Evolutionary conservation across 345 rosid species (phyloP).

Genomic region (Hirschfeldia incana): DNA sequence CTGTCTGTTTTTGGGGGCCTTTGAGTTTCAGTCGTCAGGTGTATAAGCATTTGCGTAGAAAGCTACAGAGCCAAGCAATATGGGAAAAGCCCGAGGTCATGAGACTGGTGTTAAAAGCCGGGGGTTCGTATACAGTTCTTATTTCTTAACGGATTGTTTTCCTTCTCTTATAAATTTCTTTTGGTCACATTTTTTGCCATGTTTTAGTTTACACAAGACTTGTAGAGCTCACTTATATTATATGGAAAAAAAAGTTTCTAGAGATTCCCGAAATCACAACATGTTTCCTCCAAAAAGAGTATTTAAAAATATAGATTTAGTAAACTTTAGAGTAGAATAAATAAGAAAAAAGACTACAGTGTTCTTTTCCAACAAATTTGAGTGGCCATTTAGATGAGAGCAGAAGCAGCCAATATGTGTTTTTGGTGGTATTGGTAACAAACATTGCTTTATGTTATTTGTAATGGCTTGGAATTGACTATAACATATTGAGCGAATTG

Average conservation of each 20-base stretch:
- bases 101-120: not conserved
- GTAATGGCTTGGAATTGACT: conserved; percentile 13
- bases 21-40: not conserved
- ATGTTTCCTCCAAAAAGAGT: conserved; percentile 1
- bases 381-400: conserved; percentile 33
- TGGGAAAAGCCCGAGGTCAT: conserved; percentile 4
- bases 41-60: conserved; percentile 1
- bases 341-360: conserved; percentile 3
- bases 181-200: not conserved
- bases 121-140: not conserved
- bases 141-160: not conserved
- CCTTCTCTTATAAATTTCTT: not conserved
- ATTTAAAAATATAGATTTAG: not conserved
- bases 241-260: not conserved
- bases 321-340: not conserved
- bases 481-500: conserved; percentile 29
- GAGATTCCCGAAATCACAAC: conserved; percentile 2
- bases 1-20: not conserved
- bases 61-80: conserved; percentile 6
- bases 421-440: conserved; percentile 26
- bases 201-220: not conserved
- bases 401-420: conserved; percentile 22
- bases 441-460: conserved; percentile 22
- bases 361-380: conserved; percentile 32
- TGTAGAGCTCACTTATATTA: not conserved